Conservation (phyloP, 1,284 basidiomycete genomes). For the Cryptococcus sp. region DNA sequence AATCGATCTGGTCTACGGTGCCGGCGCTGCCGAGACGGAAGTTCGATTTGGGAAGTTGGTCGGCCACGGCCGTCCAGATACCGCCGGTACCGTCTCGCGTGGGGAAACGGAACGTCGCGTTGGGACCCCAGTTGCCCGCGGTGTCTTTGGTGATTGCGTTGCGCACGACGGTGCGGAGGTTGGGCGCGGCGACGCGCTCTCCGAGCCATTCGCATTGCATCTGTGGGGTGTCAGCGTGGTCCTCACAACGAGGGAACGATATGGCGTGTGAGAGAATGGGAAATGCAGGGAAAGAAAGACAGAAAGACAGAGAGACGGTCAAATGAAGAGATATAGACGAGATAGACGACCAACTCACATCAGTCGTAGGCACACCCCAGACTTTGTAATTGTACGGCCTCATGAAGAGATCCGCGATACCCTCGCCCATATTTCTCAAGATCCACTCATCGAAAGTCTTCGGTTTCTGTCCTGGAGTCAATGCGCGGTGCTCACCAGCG, state of each 20-base stretch:
- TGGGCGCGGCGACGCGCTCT: constrained; percentile 60
- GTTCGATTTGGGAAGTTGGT: constrained; percentile 53
- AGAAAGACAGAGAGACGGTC: not conserved
- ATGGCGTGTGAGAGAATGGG: too few relatives aligned
- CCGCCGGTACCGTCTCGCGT: constrained; percentile 59
- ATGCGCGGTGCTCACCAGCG: constrained; percentile 32
- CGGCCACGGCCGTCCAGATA: constrained; percentile 60
- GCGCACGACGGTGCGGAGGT: constrained; percentile 57
- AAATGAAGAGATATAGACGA: not conserved
- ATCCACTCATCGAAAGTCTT: constrained; percentile 55
- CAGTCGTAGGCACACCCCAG: constrained; percentile 58
- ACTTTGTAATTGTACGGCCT: constrained; percentile 61
- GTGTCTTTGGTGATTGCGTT: constrained; percentile 59
- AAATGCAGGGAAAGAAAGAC: not conserved
- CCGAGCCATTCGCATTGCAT: constrained; percentile 63
- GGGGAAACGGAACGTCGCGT: constrained; percentile 61
- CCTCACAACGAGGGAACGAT: too few relatives aligned
- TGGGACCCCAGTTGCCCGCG: constrained; percentile 60
- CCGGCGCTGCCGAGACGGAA: constrained; percentile 52
- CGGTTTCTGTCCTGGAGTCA: constrained; percentile 32
- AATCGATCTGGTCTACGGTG: constrained; percentile 53
- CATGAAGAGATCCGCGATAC: constrained; percentile 60
- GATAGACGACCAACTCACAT: constrained; percentile 30
- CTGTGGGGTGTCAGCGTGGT: constrained; percentile 21
- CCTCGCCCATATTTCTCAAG: constrained; percentile 57